phyloP scores from a whole-genome alignment of 176 grass and related monocot genomes.

The Phragmites australis region DNA sequence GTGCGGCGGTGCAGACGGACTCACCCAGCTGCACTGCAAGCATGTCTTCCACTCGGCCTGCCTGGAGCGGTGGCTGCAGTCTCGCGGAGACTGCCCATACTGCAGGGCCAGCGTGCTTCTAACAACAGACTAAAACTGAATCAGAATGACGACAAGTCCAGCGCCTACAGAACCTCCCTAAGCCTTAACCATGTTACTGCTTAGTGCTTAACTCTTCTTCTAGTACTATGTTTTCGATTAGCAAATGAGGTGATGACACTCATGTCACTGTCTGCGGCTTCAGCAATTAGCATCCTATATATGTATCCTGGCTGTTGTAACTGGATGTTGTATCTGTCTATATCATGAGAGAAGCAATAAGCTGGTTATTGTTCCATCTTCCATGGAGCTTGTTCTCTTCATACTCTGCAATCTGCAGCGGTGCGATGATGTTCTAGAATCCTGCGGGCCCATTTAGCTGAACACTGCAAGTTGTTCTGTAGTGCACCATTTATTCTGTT shows the following conservation, averaged over 20 bases:
- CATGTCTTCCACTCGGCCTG: slow-evolving; percentile 70
- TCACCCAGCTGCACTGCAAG: slow-evolving; percentile 58
- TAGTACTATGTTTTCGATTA: neutral
- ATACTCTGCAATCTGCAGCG: neutral
- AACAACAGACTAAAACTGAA: slow-evolving; percentile 21
- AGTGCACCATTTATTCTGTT: too few relatives aligned
- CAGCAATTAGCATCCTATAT: neutral
- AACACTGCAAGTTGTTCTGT: neutral
- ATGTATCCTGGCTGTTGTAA: slow-evolving; percentile 4
- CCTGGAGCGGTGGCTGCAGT: slow-evolving; percentile 56
- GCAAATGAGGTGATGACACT: neutral
- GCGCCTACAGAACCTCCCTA: neutral
- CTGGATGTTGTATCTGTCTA: slow-evolving; percentile 4
- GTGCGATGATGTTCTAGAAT: neutral
- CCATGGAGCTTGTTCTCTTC: neutral
- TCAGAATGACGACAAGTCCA: neutral
- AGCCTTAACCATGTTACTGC: slow-evolving; percentile 17
- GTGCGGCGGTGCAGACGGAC: slow-evolving; percentile 30
- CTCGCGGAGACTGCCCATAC: slow-evolving; percentile 62
- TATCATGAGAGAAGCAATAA: neutral
- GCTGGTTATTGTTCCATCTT: neutral
- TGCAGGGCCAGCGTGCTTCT: slow-evolving; percentile 51
- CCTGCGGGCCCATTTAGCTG: neutral
- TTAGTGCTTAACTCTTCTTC: slow-evolving; percentile 13
- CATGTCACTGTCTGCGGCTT: neutral